phyloP scores from a whole-genome alignment of 2,329 filamentous ascomycete species.

The Paecilomyces fulvus region DNA sequence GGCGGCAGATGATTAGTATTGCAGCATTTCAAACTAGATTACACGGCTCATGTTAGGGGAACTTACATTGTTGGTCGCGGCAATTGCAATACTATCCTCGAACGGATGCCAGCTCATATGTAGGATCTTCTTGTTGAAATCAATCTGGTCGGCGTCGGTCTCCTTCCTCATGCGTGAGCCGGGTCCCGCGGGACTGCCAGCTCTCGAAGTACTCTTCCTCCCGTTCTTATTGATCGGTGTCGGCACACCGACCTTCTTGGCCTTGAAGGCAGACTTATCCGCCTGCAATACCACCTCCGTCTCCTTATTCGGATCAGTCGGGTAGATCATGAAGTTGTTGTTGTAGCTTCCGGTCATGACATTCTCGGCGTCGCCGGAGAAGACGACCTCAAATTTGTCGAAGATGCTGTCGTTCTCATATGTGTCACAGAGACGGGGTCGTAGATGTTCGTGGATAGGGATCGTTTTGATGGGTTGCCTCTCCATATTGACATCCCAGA shows the following conservation, averaged over 20 bases:
- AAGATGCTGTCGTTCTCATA: constrained; percentile 99
- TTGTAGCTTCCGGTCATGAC: constrained; percentile 99
- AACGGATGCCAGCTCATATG: constrained; percentile 99
- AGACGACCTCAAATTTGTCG: constrained; percentile 99
- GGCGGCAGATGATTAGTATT: constrained; percentile 9
- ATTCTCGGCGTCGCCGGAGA: constrained; percentile 95
- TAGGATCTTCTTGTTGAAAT: constrained; percentile 99
- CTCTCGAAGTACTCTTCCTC: constrained; percentile 83
- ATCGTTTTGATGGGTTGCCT: constrained; percentile 96
- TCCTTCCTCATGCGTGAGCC: constrained; percentile 97
- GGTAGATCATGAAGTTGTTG: constrained; percentile 99
- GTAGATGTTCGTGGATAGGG: constrained; percentile 93
- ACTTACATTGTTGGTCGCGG: constrained; percentile 97
- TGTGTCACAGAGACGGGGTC: constrained; percentile 89
- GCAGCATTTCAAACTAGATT: not conserved
- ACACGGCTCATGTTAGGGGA: not conserved
- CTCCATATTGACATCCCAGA: constrained; percentile 99
- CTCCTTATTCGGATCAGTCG: constrained; percentile 89
- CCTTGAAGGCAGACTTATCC: constrained; percentile 98
- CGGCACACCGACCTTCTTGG: constrained; percentile 97
- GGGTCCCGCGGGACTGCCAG: constrained; percentile 78
- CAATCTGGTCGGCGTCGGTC: constrained; percentile 97
- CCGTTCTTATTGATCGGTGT: constrained; percentile 87
- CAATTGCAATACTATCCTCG: constrained; percentile 98
- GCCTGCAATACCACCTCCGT: constrained; percentile 95